A percentile compares a stretch with the other conserved stretches of the same genome.
Conservation (phyloP, 306 rosid genomes). For the Aeschynomene evenia region DNA sequence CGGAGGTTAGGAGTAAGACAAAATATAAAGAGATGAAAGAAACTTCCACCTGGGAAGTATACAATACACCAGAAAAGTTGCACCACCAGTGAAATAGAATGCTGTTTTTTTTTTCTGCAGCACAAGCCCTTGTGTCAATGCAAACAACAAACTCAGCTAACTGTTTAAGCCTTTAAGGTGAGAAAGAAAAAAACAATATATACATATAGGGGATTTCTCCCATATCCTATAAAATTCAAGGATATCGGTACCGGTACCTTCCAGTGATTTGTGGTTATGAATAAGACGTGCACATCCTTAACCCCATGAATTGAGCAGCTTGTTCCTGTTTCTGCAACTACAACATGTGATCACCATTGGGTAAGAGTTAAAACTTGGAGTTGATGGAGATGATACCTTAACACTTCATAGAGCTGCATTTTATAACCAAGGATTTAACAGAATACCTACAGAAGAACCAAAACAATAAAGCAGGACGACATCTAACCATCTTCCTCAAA, state of each 20-base stretch:
- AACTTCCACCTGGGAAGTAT: not conserved
- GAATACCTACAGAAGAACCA: not conserved
- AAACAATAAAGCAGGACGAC: not conserved
- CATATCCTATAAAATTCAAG: too few species aligned
- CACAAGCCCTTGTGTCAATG: not conserved
- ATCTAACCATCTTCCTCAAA: too few species aligned
- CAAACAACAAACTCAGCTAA: not conserved
- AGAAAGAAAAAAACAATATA: not conserved
- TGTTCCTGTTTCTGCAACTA: not conserved
- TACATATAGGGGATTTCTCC: too few species aligned
- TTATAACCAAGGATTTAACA: too few species aligned
- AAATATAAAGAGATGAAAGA: not conserved
- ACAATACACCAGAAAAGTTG: slow-evolving; percentile 9
- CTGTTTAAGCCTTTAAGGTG: not conserved
- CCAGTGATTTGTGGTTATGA: too few species aligned
- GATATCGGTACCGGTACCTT: too few species aligned
- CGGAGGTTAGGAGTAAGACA: not conserved
- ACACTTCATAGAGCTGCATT: too few species aligned
- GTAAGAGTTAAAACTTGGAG: not conserved
- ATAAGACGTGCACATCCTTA: too few species aligned
- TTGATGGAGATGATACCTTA: too few species aligned
- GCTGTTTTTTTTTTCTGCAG: not conserved
- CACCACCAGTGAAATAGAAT: not conserved
- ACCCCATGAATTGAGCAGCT: not conserved
- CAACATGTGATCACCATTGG: not conserved